A percentile compares a stretch with the other conserved stretches of the same genome.
phyloP scores from a whole-genome alignment of 148 eudicot species.

The Chenopodium quinoa region DNA sequence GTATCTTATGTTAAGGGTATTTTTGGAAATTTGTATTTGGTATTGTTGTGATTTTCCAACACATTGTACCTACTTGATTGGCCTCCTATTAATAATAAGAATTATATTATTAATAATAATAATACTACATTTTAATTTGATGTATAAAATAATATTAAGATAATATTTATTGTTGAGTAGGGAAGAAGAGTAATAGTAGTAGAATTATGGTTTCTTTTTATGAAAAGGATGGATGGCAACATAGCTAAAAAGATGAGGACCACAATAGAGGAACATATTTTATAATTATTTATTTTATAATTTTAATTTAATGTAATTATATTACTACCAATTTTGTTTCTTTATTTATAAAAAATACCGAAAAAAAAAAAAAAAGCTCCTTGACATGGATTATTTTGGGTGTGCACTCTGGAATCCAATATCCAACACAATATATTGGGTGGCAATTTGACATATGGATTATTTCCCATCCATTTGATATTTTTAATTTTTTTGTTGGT shows the following conservation, averaged over 20 bases:
- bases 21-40: not conserved
- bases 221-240: conserved; percentile 28
- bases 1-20: conserved; percentile 5
- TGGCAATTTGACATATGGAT: conserved; percentile 5
- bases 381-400: not conserved
- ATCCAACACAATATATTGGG: conserved; percentile 4
- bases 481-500: not conserved
- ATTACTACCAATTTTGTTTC: not conserved
- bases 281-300: not conserved
- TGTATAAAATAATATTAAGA: too few relatives aligned
- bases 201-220: not conserved
- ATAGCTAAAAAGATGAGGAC: conserved; percentile 6
- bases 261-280: conserved; percentile 5
- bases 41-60: conserved; percentile 20
- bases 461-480: not conserved
- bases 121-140: too few relatives aligned
- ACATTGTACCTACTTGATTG: conserved; percentile 31
- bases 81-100: conserved; percentile 15
- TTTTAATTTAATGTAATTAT: not conserved
- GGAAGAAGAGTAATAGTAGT: not conserved
- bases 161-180: too few relatives aligned
- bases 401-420: conserved; percentile 22
- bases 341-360: not conserved
- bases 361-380: not conserved
- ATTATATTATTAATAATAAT: not conserved